Base-by-base conservation (phyloP, 495 filamentous ascomycete genomes). In the Aspergillus nanangensis region DNA sequence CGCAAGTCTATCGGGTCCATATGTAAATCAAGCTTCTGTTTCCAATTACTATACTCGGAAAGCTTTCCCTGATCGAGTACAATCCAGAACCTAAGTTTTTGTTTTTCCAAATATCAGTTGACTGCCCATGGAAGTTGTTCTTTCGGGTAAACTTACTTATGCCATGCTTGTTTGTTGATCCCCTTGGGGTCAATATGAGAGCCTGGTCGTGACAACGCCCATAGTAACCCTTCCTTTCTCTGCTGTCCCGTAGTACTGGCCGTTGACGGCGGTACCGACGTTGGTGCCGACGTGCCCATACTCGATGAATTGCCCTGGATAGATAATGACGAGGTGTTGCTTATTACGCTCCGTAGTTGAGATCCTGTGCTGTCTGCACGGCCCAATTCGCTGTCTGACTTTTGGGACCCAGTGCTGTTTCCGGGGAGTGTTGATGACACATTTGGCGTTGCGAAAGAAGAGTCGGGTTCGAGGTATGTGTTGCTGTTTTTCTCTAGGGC, bases 31-130 rank as follows among this genome's bases (percentile, higher is more conserved):
- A 97, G 78, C 64, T 84, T 88, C 60, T 97, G 88, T 67, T 99
- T 99, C 93, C 93, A 99, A 65, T 99, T 97, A 58, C 90, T 94
- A 65, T 99, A 97, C 57, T 99, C 93, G 1, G 93, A 95, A 22
- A 99, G 71, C 62, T 91, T 94, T 3, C 93, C 93, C 66, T 93
- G 90, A 60, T 97, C 93, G 13, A 97, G 76, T 2, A 97, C 94
- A 51, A 99, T 92, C 93, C 93, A 99, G 63, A 95, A 97, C 58
- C 91, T 96, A 50, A 8, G 10, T 42, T 21, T n/a, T n/a, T n/a
- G n/a, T n/a, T n/a, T n/a, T n/a, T n/a, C n/a, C n/a, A n/a, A n/a
- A n/a, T n/a, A n/a, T n/a, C n/a, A n/a, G n/a, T n/a, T n/a, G n/a
- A n/a, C n/a, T n/a, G n/a, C n/a, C n/a, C n/a, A n/a, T n/a, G n/a